phyloP scores from a whole-genome alignment of 148 eudicot genomes.

The Amaranthus hypochondriacus region DNA sequence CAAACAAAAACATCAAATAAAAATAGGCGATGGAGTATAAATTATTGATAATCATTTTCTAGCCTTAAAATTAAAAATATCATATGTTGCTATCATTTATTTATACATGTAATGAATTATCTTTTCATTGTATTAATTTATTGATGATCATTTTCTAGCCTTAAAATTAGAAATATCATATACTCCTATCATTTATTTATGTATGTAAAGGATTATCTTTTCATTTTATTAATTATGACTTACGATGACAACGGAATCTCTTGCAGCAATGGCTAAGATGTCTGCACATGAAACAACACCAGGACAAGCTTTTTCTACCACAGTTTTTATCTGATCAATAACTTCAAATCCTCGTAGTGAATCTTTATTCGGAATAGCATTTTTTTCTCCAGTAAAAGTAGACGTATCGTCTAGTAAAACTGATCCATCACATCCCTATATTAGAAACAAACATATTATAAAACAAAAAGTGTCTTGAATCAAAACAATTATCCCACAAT shows the following conservation, averaged over 20 bases:
- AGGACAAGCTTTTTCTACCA: constrained; percentile 69
- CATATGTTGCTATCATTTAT: too few species aligned
- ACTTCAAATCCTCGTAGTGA: constrained; percentile 75
- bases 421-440: constrained; percentile 88
- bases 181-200: too few species aligned
- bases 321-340: constrained; percentile 61
- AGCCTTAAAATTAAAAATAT: too few species aligned
- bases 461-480: not conserved
- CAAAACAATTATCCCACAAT: not conserved
- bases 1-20: too few species aligned
- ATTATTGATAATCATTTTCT: too few species aligned
- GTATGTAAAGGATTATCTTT: too few species aligned
- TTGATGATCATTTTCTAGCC: too few species aligned
- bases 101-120: too few species aligned
- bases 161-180: too few species aligned
- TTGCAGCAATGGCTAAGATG: constrained; percentile 57
- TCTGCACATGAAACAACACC: constrained; percentile 84
- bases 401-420: constrained; percentile 70
- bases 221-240: constrained; percentile 14
- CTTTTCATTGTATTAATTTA: not conserved
- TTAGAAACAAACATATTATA: not conserved
- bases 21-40: too few species aligned
- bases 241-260: constrained; percentile 64
- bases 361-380: constrained; percentile 50
- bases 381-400: constrained; percentile 58